Evolutionary conservation across 2,329 filamentous ascomycete species (phyloP).

Genomic region (Diplodia mutila): DNA sequence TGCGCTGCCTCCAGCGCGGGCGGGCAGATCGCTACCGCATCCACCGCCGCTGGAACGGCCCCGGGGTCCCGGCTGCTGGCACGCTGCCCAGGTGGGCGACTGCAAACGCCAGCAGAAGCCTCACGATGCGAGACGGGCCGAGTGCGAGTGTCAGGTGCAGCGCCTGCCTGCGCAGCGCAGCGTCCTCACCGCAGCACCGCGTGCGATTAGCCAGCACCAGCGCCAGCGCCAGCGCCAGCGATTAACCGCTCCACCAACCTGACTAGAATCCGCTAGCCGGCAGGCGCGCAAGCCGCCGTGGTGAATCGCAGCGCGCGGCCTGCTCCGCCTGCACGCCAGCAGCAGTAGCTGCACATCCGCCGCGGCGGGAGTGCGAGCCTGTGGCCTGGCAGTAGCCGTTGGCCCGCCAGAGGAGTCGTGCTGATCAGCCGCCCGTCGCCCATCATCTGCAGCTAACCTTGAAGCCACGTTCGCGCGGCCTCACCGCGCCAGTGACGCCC

Average conservation of each 20-base stretch:
- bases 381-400: conserved; percentile 16
- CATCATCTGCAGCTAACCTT: conserved; percentile 26
- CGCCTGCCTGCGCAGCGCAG: conserved; percentile 23
- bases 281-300: conserved; percentile 38
- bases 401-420: conserved; percentile 20
- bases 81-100: not conserved
- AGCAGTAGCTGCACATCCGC: not conserved
- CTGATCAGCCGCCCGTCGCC: conserved; percentile 23
- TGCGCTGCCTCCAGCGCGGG: conserved; percentile 1
- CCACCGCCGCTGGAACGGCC: conserved; percentile 1
- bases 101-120: not conserved
- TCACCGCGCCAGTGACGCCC: conserved; percentile 6
- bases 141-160: conserved; percentile 16
- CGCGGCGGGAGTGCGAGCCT: conserved; percentile 17
- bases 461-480: conserved; percentile 24
- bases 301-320: conserved; percentile 34
- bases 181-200: conserved; percentile 31
- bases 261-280: conserved; percentile 29
- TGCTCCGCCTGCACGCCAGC: conserved; percentile 19
- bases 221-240: conserved; percentile 34
- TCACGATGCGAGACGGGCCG: conserved; percentile 20
- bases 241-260: conserved; percentile 27
- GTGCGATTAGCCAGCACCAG: conserved; percentile 31
- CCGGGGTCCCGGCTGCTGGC: conserved; percentile 1
- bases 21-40: conserved; percentile 18